Evolutionary conservation across 129 eudicot genomes (phyloP), one percentile per base, ranked within the genome.

Genomic region (Flaveria sonorensis): DNA sequence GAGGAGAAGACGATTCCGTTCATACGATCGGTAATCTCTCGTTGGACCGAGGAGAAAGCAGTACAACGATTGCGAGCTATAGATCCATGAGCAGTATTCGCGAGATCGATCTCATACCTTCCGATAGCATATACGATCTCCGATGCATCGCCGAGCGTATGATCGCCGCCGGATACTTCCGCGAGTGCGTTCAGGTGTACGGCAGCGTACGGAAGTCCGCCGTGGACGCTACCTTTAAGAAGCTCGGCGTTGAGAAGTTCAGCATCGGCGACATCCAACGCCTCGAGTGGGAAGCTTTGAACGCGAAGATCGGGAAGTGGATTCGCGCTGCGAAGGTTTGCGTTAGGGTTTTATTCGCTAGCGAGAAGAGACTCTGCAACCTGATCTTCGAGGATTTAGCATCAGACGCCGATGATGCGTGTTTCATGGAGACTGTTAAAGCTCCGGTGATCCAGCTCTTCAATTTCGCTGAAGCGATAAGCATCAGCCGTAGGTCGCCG

Each of bases 141-240:
- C 78, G 96, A 9, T 67, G 75, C 32, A 90, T 90, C 40, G 92
- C 96, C 4, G 88, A 90, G 73, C 56, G 92, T 50, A 90, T 90
- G 96, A 87, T 90, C 26, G 19, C 84, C 1, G 85, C 87, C 11
- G 90, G 92, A 30, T 85, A 83, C 73, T 40, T 77, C 26, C 64
- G 92, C 16, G 92, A 90, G 81, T 87, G 92, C 36, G 74, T 87
- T 48, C 92, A 90, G 86, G 92, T 90, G 53, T 90, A 85, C 73
- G 87, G 83, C 8, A 81, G 89, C 65, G 96, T 87, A 43, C 82
- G 96, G 5, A 90, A 81, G 71, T 70, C 83, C 11, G 78, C 76
- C 1, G 77, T 87, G 5, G 90, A 90, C 30, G 62, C 85, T 28
- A 77, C 71, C 72, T 83, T 90, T 28, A 73, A 68, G 19, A 81